Evolutionary conservation across 164 flowering plant genomes (phyloP), one percentile per base, ranked within the genome.

Genomic region (Akebia trifoliata): DNA sequence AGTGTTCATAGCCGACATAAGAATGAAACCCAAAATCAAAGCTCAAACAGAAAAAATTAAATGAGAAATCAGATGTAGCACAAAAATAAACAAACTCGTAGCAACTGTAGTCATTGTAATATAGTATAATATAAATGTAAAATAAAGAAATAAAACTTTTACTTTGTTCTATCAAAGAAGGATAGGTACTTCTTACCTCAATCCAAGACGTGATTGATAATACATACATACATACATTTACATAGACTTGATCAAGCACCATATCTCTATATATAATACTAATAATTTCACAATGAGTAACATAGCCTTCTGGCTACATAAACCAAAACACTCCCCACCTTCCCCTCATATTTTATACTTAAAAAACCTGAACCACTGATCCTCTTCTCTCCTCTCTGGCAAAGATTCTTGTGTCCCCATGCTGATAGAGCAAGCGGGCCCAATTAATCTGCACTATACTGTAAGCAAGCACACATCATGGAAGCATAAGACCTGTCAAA

Each of bases 381-480:
- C 53, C 26, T 40, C 31, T 26, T 39, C 50, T 17, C 44, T 26
- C 36, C 53, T 45, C 49, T 50, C 62, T 45, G 17, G 54, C 44
- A 50, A 45, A 51, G 51, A 69, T 63, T 58, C 46, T 48, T 28
- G 42, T 40, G 4, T 22, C 34, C 47, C 26, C 20, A 12, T 7
- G 44, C 17, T 38, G 49, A 60, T 26, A 43, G 69, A 54, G 40
- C 56, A 43, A 67, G 60, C 53, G 57, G 66, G 62, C 66, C 61
- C 42, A 35, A 63, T 62, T 64, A 57, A 54, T 65, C 70, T 63
- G 74, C 62, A 57, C 66, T 66, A 69, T 72, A 69, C 62, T 58
- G 69, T 49, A 66, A 55, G 63, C 76, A 73, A 79, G 73, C 76
- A 75, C 72, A 64, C 78, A 75, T 78, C 53, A 78, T 61, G 54